A percentile compares a stretch with the other conserved stretches of the same genome.
phyloP scores from a whole-genome alignment of 2,329 filamentous ascomycete species.

The Didymella keratinophila region DNA sequence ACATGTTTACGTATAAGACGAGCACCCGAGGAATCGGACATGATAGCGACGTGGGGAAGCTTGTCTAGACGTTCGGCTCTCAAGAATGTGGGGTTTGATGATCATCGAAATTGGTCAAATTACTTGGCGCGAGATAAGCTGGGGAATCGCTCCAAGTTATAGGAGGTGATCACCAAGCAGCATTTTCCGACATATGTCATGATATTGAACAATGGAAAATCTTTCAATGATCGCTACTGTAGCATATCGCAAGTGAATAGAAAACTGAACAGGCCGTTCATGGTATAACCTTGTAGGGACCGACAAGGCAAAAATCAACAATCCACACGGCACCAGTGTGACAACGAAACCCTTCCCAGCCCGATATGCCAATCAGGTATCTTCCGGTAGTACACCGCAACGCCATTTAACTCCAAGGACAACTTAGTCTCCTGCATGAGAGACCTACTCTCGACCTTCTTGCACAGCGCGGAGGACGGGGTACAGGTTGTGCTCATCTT shows the following conservation, averaged over 20 bases:
- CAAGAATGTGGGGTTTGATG: slow-evolving; percentile 32
- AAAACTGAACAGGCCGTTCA: slow-evolving; percentile 11
- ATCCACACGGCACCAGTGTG: slow-evolving; percentile 17
- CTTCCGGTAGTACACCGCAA: slow-evolving; percentile 22
- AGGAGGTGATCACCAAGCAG: neutral
- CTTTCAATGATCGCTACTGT: slow-evolving; percentile 23
- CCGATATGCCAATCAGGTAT: slow-evolving; percentile 21
- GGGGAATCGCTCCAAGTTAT: neutral
- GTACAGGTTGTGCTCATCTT: slow-evolving; percentile 52
- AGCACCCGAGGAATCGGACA: slow-evolving; percentile 19
- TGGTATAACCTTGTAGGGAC: slow-evolving; percentile 17
- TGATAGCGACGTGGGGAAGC: slow-evolving; percentile 38
- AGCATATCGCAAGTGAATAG: slow-evolving; percentile 20
- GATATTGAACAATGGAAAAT: slow-evolving; percentile 17
- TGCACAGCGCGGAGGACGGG: slow-evolving; percentile 52
- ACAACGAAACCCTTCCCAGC: slow-evolving; percentile 19
- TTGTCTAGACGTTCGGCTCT: slow-evolving; percentile 25
- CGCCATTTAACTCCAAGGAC: slow-evolving; percentile 31
- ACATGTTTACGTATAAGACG: neutral
- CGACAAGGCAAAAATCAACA: slow-evolving; percentile 9
- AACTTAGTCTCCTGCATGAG: slow-evolving; percentile 2
- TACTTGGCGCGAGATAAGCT: slow-evolving; percentile 34
- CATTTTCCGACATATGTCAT: neutral
- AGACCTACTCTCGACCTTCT: slow-evolving; percentile 47
- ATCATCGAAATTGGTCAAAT: slow-evolving; percentile 37